phyloP scores from a whole-genome alignment of 225 moss, liverwort and hornwort genomes.

The Sphagnum contortum region DNA sequence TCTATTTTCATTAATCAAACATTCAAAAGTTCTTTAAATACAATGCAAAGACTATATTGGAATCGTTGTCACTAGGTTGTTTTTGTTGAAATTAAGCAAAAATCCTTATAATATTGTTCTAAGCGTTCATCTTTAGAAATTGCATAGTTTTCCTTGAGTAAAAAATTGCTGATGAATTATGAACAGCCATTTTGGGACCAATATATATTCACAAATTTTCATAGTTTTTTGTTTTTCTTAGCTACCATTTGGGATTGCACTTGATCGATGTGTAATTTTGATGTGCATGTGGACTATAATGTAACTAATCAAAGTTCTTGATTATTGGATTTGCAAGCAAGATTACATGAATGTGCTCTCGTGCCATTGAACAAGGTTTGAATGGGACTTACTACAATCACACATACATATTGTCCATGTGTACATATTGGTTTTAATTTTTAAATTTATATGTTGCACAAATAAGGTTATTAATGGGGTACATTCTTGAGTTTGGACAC shows the following conservation, averaged over 20 bases:
- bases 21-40: too few species aligned
- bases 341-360: slow-evolving; percentile 40
- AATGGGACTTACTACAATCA: neutral
- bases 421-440: too few species aligned
- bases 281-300: too few species aligned
- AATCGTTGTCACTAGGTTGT: neutral
- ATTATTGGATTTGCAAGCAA: slow-evolving; percentile 27
- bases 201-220: neutral
- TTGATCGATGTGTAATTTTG: too few species aligned
- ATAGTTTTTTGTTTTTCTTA: too few species aligned
- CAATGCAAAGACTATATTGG: too few species aligned
- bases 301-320: neutral
- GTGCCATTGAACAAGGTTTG: slow-evolving; percentile 40
- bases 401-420: too few species aligned
- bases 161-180: neutral
- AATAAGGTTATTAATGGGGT: too few species aligned
- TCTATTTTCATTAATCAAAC: neutral
- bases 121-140: neutral
- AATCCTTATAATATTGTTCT: neutral
- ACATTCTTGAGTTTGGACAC: too few species aligned
- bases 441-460: too few species aligned
- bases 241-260: too few species aligned
- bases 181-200: neutral
- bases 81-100: neutral
- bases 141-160: neutral